Percentiles rank a stretch among this genome's conserved stretches.
Conservation (phyloP, 2,329 filamentous ascomycete genomes). For the Parasarocladium wereldwijsianum region DNA sequence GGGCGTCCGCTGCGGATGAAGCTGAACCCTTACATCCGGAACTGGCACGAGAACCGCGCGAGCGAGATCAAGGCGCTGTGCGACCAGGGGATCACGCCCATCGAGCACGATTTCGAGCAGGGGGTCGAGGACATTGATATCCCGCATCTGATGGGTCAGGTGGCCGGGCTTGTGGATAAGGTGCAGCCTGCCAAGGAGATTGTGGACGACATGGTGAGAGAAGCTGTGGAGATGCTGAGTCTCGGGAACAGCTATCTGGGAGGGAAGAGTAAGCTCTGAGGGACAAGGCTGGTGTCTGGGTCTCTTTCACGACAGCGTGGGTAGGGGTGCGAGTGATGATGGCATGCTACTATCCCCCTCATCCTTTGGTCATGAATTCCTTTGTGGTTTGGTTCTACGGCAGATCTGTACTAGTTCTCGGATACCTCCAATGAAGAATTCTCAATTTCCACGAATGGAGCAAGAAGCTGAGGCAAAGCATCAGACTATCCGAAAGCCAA, state of each 20-base stretch:
- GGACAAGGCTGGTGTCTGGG: slow-evolving; percentile 8
- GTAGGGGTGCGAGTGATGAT: neutral
- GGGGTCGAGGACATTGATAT: slow-evolving; percentile 63
- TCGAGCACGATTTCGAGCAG: slow-evolving; percentile 71
- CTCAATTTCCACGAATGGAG: too few species aligned
- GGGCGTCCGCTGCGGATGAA: slow-evolving; percentile 69
- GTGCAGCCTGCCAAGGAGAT: slow-evolving; percentile 74
- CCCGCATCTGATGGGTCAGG: slow-evolving; percentile 89
- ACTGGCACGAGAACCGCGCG: slow-evolving; percentile 60
- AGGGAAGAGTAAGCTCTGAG: slow-evolving; percentile 27
- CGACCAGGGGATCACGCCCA: slow-evolving; percentile 61
- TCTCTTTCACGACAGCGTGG: neutral
- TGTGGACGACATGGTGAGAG: slow-evolving; percentile 77
- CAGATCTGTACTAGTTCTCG: too few species aligned
- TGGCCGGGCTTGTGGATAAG: slow-evolving; percentile 61
- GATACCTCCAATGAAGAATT: too few species aligned
- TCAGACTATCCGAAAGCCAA: too few species aligned
- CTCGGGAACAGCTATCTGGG: slow-evolving; percentile 45
- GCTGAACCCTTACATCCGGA: slow-evolving; percentile 69
- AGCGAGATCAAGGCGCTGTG: slow-evolving; percentile 63
- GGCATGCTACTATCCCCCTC: neutral
- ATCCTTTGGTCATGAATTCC: too few species aligned
- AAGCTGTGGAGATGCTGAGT: slow-evolving; percentile 56
- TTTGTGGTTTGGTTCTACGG: too few species aligned
- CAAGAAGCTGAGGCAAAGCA: too few species aligned